Percentiles rank a stretch among this genome's conserved stretches.
Evolutionary conservation across 257 asterid species (phyloP).

Genomic region (Knoxia roxburghii): DNA sequence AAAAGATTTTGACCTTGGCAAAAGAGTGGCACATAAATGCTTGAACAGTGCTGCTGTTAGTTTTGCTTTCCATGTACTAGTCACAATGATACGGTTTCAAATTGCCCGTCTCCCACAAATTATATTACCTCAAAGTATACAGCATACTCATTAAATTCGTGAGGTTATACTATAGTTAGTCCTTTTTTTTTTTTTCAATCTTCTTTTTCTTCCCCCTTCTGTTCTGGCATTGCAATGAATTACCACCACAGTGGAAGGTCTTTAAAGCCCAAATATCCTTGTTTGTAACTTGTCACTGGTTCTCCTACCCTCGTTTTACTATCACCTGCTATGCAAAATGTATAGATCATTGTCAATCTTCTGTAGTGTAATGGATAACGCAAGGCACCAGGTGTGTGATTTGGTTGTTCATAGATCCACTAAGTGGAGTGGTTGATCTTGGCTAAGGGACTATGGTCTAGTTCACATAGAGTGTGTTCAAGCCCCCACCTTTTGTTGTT

Average conservation of each 20-base stretch:
- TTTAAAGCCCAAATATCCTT: background rate
- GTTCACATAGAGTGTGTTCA: too few species aligned
- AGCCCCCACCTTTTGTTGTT: background rate
- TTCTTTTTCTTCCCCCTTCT: background rate
- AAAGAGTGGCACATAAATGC: background rate
- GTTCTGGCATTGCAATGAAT: background rate
- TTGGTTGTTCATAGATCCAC: background rate
- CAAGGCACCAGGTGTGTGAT: background rate
- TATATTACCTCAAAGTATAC: too few species aligned
- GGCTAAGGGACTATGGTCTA: background rate
- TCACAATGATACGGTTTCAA: background rate
- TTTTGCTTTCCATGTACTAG: background rate
- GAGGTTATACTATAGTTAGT: background rate
- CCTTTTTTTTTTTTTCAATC: too few species aligned
- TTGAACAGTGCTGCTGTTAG: background rate
- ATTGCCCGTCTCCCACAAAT: too few species aligned
- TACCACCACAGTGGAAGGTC: background rate
- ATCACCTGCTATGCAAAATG: background rate
- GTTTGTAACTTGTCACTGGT: background rate
- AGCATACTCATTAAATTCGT: background rate
- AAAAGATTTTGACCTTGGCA: background rate
- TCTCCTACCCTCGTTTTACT: too few species aligned
- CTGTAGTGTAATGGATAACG: background rate
- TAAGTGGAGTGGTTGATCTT: background rate
- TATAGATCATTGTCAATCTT: background rate